Base-by-base conservation (phyloP, 106 monocot genomes). In the Alisma plantagoaquatica region DNA sequence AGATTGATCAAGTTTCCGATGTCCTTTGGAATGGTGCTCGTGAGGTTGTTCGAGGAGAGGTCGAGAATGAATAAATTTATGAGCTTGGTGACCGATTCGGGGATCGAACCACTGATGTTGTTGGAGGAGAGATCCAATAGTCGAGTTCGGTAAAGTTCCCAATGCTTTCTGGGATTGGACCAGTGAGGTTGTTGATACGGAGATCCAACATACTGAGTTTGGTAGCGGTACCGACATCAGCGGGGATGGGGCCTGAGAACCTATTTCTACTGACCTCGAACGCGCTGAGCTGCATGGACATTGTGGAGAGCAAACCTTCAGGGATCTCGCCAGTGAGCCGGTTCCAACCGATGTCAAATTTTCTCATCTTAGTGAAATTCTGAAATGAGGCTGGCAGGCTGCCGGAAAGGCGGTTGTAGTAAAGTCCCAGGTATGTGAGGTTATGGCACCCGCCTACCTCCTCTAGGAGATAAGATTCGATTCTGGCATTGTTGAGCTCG, bases 21-120 rank as follows among this genome's bases (percentile, higher is more conserved):
- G n/a, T n/a, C n/a, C n/a, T n/a, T n/a, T n/a, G n/a, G n/a, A n/a
- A n/a, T n/a, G n/a, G n/a, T n/a, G n/a, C n/a, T n/a, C n/a, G n/a
- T n/a, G n/a, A n/a, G n/a, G n/a, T n/a, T n/a, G n/a, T 87, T 87
- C 35, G 77, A 67, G 64, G 77, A 94, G 21, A 94, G 54, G 68
- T 94, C 94, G 30, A 94, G 59, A 65, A 68, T 72, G 67, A 52
- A 38, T 14, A 94, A 64, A n/a, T 70, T 77, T 3, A 38, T 61
- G 24, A 72, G 61, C 43, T 42, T 62, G 8, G 64, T 49, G 66
- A 86, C 81, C 60, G 68, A 77, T 28, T 48, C 45, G 31, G 86
- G 86, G 27, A 86, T 86, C 53, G 6, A 23, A 15, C 94, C 87
- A 43, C 57, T 26, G 59, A 94, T 32, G 21, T 46, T 20, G 57